Percentiles rank a stretch among this genome's conserved stretches.
Conservation (phyloP, 2,329 filamentous ascomycete species). For the Microsporum audouinii region DNA sequence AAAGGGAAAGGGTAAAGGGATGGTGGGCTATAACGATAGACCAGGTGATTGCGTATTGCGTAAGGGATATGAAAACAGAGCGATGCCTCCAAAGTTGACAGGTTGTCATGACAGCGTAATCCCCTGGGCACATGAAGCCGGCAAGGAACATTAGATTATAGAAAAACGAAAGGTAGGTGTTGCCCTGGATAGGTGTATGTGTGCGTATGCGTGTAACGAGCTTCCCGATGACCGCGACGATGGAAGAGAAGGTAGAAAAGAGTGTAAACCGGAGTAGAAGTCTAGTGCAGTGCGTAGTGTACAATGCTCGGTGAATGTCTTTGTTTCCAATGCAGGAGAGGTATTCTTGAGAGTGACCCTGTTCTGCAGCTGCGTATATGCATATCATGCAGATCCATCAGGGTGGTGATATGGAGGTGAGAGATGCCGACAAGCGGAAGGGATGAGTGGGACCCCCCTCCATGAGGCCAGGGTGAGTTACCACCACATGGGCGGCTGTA, state of each 20-base stretch:
- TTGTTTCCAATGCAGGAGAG: neutral
- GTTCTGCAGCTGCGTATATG: neutral
- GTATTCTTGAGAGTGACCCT: neutral
- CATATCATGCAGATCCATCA: neutral
- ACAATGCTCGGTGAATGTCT: neutral
- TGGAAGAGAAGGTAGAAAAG: neutral
- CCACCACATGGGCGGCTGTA: neutral
- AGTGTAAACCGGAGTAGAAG: neutral
- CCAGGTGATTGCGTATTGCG: neutral
- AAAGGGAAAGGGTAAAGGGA: neutral
- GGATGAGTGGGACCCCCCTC: neutral
- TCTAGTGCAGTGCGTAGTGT: neutral
- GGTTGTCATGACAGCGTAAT: neutral
- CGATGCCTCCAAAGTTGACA: neutral
- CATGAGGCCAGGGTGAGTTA: neutral
- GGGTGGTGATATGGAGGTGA: neutral
- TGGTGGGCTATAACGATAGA: neutral
- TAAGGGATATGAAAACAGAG: neutral
- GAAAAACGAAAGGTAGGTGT: neutral
- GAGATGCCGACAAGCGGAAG: neutral
- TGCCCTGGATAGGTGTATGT: neutral
- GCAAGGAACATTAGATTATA: neutral
- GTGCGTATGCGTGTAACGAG: neutral
- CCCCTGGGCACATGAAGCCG: neutral
- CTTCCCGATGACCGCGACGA: neutral